These are phyloP conservation scores for Erodium moschatum DNA, from an alignment of 441 rosid species.

Conservation along the genomic window DNA sequence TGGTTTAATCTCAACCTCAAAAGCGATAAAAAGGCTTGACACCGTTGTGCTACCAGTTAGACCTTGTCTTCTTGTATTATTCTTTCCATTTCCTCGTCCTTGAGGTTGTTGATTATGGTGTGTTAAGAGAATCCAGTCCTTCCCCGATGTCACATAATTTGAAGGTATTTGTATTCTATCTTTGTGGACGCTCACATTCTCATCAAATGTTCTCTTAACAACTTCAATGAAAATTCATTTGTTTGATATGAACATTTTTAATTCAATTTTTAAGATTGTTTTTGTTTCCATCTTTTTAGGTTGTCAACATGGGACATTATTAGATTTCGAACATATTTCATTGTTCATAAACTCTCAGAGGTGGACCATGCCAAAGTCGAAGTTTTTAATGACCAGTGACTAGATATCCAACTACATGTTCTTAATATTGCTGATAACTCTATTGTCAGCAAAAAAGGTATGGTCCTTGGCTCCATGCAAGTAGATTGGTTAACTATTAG, in stretches of 20 bases:
- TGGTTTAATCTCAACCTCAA: conserved; percentile 88
- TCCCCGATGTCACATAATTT: neutral
- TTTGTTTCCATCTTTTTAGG: too few relatives aligned
- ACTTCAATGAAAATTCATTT: neutral
- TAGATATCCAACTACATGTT: conserved; percentile 24
- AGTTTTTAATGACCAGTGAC: conserved; percentile 23
- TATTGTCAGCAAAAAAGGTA: too few relatives aligned
- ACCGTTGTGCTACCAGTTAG: neutral
- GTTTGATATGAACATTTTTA: neutral
- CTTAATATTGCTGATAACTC: too few relatives aligned
- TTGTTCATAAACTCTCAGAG: too few relatives aligned
- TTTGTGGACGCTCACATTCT: conserved; percentile 1
- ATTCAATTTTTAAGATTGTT: too few relatives aligned
- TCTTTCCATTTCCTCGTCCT: conserved; percentile 16
- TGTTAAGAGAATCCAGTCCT: neutral
- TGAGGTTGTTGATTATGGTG: neutral
- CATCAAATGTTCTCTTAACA: neutral
- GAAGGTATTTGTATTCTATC: conserved; percentile 9
- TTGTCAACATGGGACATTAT: too few relatives aligned
- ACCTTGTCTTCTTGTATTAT: conserved; percentile 20
- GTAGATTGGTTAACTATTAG: too few relatives aligned
- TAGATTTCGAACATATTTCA: too few relatives aligned
- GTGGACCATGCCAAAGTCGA: too few relatives aligned
- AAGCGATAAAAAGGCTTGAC: conserved; percentile 50
- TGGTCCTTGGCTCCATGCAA: too few relatives aligned